Conservation (phyloP, 164 flowering plant species). For the Pachysandra terminalis region DNA sequence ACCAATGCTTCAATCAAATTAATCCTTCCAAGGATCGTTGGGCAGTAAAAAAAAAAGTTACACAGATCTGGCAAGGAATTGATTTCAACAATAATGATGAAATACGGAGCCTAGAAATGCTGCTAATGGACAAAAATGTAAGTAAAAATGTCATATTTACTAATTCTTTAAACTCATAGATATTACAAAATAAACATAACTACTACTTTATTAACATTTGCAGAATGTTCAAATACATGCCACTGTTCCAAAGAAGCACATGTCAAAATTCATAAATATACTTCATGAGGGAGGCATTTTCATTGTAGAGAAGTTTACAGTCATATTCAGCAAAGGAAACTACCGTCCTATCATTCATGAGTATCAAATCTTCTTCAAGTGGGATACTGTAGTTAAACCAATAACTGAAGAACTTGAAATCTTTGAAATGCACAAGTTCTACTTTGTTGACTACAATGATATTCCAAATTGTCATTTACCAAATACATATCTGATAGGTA, state of each 20-base stretch:
- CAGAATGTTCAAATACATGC: not conserved
- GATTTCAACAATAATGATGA: not conserved
- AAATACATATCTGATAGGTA: not conserved
- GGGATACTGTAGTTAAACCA: not conserved
- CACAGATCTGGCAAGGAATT: not conserved
- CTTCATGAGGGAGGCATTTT: not conserved
- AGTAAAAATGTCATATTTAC: not conserved
- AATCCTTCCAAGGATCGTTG: not conserved
- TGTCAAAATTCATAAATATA: too few relatives aligned
- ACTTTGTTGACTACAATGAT: not conserved
- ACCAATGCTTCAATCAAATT: too few relatives aligned
- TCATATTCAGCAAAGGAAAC: not conserved
- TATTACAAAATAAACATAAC: too few relatives aligned
- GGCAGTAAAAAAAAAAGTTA: not conserved
- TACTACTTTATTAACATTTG: too few relatives aligned
- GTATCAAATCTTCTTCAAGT: not conserved
- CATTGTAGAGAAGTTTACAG: not conserved
- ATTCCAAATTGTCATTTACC: not conserved
- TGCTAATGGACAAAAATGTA: not conserved
- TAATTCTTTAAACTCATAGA: too few relatives aligned
- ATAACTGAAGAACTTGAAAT: not conserved
- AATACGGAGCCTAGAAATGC: not conserved
- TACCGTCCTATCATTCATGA: not conserved
- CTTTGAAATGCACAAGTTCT: too few relatives aligned
- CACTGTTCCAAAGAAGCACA: not conserved